phyloP scores from a whole-genome alignment of 495 filamentous ascomycete genomes.

The Neurospora sp. region DNA sequence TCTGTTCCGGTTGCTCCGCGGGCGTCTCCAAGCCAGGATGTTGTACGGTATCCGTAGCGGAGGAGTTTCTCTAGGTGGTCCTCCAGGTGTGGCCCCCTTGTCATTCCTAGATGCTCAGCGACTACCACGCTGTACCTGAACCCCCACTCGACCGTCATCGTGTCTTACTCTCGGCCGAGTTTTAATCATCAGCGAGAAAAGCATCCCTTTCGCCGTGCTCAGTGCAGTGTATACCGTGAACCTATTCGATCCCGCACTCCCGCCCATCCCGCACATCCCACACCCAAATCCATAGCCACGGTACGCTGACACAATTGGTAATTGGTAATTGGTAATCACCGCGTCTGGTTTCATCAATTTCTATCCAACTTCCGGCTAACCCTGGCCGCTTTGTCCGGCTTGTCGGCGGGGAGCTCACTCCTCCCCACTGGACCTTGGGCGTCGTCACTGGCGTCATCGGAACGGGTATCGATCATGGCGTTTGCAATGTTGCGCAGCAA shows the following conservation, averaged over 20 bases:
- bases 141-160: neutral
- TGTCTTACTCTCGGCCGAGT: neutral
- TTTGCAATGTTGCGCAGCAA: neutral
- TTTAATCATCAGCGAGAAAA: neutral
- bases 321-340: neutral
- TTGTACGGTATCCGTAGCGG: neutral
- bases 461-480: neutral
- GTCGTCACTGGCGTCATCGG: neutral
- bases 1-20: conserved; percentile 14
- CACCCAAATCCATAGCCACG: neutral
- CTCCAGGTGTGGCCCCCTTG: neutral
- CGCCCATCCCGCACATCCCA: neutral
- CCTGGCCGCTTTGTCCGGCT: neutral
- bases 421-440: neutral
- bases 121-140: neutral
- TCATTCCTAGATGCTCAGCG: neutral
- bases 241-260: neutral
- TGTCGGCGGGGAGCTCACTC: neutral
- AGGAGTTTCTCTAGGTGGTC: neutral
- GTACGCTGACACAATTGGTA: neutral
- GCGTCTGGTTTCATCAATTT: neutral
- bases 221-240: neutral
- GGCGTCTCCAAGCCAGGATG: conserved; percentile 2
- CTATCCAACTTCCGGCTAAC: neutral
- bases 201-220: neutral